Percentiles rank a stretch among this genome's conserved stretches.
Evolutionary conservation across 768 basidiomycete species (phyloP).

Genomic region (Suillus paluster): DNA sequence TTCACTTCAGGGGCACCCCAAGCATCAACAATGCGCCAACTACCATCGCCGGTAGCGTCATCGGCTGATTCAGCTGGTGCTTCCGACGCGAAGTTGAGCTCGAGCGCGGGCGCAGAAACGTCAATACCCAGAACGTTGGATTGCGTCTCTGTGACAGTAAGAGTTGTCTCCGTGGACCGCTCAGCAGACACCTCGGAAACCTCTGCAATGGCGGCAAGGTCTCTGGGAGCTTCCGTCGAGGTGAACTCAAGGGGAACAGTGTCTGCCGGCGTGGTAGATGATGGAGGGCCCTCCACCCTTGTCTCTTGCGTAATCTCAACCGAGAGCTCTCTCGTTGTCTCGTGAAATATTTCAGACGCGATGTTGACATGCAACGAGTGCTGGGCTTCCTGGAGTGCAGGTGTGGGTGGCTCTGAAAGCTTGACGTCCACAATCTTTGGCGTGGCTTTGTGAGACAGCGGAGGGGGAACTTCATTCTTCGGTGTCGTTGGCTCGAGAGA

Average conservation of each 20-base stretch:
- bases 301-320: conserved; percentile 19
- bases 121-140: conserved; percentile 11
- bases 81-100: conserved; percentile 2
- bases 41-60: background rate
- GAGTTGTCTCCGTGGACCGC: conserved; percentile 10
- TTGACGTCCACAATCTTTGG: conserved; percentile 15
- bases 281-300: conserved; percentile 6
- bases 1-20: background rate
- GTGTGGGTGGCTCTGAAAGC: conserved; percentile 8
- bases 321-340: conserved; percentile 12
- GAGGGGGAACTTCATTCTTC: conserved; percentile 17
- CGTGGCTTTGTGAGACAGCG: conserved; percentile 7
- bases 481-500: conserved; percentile 30
- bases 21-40: conserved; percentile 7
- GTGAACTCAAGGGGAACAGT: conserved; percentile 28
- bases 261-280: conserved; percentile 30
- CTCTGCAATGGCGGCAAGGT: background rate
- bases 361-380: conserved; percentile 5
- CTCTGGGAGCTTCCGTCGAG: conserved; percentile 9
- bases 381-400: conserved; percentile 20
- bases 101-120: background rate
- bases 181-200: conserved; percentile 12
- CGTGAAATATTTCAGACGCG: background rate
- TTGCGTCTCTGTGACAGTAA: conserved; percentile 9
- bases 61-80: background rate